These are phyloP conservation scores for Phylloporus sp. DNA, from an alignment of 768 basidiomycete species.

Conservation along the genomic window DNA sequence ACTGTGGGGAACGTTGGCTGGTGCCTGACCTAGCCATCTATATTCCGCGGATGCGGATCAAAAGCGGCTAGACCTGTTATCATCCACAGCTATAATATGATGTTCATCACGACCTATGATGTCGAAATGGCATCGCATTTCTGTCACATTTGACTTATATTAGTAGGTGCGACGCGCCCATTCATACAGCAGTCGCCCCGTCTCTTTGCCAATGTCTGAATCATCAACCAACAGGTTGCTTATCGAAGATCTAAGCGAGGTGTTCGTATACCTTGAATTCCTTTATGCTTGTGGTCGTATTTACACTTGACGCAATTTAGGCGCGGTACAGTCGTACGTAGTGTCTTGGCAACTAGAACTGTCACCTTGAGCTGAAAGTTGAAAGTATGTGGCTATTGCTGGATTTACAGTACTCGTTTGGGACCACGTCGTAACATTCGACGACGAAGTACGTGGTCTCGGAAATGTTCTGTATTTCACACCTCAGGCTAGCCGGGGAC, in stretches of 20 bases:
- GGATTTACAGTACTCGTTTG: slow-evolving; percentile 49
- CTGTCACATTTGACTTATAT: neutral
- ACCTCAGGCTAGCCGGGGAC: neutral
- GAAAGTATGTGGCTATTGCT: slow-evolving; percentile 47
- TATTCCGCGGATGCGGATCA: neutral
- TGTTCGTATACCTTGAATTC: neutral
- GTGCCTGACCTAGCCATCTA: neutral
- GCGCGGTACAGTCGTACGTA: slow-evolving; percentile 8
- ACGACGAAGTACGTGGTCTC: slow-evolving; percentile 30
- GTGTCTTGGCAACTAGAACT: neutral
- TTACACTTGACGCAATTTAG: slow-evolving; percentile 3
- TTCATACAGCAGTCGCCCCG: neutral
- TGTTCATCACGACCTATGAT: no score
- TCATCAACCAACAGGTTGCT: neutral
- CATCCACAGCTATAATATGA: neutral
- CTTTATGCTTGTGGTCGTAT: neutral
- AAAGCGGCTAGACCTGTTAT: no score
- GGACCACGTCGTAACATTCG: slow-evolving; percentile 39
- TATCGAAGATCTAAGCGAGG: neutral
- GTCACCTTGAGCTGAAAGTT: neutral
- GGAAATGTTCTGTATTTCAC: neutral
- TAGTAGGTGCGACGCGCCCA: neutral
- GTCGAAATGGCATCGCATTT: neutral
- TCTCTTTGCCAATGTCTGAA: slow-evolving; percentile 3
- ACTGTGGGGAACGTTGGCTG: neutral